Conservation (phyloP, 768 basidiomycete species). For the Collybiopsis luxurians region DNA sequence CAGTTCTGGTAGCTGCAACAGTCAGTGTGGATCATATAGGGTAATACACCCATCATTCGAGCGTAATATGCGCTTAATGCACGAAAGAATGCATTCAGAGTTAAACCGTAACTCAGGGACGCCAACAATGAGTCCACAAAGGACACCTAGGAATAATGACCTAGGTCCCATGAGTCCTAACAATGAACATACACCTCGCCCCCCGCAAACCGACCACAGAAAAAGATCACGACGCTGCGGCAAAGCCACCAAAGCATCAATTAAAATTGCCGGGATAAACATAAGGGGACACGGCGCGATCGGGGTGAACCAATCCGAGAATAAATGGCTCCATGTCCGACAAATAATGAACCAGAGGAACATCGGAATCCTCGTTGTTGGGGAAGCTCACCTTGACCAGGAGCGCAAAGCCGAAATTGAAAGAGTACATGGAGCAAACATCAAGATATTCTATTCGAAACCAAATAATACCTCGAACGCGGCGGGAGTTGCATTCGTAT, state of each 20-base stretch:
- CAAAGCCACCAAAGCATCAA: not conserved
- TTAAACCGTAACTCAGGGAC: too few relatives aligned
- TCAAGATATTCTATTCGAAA: constrained; percentile 18
- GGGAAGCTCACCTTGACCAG: constrained; percentile 29
- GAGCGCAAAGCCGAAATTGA: constrained; percentile 9
- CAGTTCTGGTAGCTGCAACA: too few relatives aligned
- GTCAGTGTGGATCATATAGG: too few relatives aligned
- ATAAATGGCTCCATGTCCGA: constrained; percentile 13
- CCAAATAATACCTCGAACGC: constrained; percentile 14
- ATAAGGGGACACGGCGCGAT: constrained; percentile 7
- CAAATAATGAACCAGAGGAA: constrained; percentile 20
- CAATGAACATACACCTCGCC: too few relatives aligned
- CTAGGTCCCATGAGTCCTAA: too few relatives aligned
- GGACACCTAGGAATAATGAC: too few relatives aligned
- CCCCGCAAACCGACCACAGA: too few relatives aligned
- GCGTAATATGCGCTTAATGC: too few relatives aligned
- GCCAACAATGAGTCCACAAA: too few relatives aligned
- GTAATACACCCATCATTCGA: too few relatives aligned
- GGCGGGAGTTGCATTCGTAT: constrained; percentile 26
- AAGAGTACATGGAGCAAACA: not conserved
- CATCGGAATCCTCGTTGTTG: constrained; percentile 25
- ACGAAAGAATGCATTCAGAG: too few relatives aligned
- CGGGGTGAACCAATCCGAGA: not conserved
- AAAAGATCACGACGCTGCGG: not conserved
- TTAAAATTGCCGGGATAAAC: constrained; percentile 8